Base-by-base conservation (phyloP, 1,284 basidiomycete genomes). In the Taiwanofungus camphoratus region DNA sequence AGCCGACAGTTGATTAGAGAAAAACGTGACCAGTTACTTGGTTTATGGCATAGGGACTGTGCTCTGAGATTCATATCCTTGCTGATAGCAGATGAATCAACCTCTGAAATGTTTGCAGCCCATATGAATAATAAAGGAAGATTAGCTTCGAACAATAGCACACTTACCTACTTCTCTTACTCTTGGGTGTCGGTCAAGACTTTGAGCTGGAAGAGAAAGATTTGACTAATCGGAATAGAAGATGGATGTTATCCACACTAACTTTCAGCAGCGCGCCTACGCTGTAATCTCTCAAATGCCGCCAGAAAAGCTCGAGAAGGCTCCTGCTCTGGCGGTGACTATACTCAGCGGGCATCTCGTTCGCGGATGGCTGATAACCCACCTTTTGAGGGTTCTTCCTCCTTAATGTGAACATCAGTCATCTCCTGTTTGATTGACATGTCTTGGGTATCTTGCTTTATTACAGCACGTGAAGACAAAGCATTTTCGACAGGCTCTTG, bases 401-500 rank as follows among this genome's bases (percentile, higher is more conserved):
- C 16, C 18, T 42, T 47, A n/a, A 47, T 23, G 5, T 9, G 26
- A 19, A 31, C 19, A 4, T 43, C 42, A 9, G 37, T 8, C 7
- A 15, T 6, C 23, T 44, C 42, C 16, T 23, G 31, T 23, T 44
- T 44, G 36, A 44, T 37, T 15, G 4, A 7, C 6, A 6, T 16
- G 11, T 33, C 31, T 12, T 9, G 7, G 26, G n/a, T n/a, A 8
- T 29, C 26, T 29, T 29, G 26, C 26, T 29, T 29, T 8, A 29
- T 29, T 16, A 7, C 31, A 9, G 16, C 16, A 16, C 11, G 26
- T 5, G 15, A 15, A 22, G n/a, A 9, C 4, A 16, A 2, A 31
- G 31, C 12, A 23, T 22, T 13, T 21, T 47, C 41, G 5, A 22
- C 18, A 15, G 37, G 42, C 26, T 48, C 46, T 26, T 40, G 34